Evolutionary conservation across 2,329 filamentous ascomycete genomes (phyloP), one percentile per base, ranked within the genome.

Genomic region (Kalmusia sp.): DNA sequence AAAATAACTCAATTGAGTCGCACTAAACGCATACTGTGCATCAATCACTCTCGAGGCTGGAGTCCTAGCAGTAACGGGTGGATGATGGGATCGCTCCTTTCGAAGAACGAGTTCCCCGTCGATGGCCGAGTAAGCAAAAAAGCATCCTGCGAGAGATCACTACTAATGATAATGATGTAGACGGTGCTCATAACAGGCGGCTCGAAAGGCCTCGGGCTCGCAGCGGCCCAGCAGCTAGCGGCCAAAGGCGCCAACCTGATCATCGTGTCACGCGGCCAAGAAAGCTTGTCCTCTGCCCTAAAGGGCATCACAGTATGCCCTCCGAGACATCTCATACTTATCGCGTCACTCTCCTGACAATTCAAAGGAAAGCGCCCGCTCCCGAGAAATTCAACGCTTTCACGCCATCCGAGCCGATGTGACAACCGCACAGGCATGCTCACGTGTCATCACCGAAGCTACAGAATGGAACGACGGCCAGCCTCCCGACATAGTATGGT

Each of bases 151-250:
- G 3, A 43, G 22, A n/a, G 7, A 41, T 39, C 14, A 21, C 4
- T 17, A 28, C 11, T 15, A 6, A 22, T 37, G 17, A 46, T 35
- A 40, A 38, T 48, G 24, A 37, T 31, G 22, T 31, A 59, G 51
- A 55, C 54, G 14, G 43, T 57, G 24, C 48, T 60, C 21, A 51
- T 60, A n/a, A 60, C 57, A 4, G 57, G 57, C 27, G 57, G 55
- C 12, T 60, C 57, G 12, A 58, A 55, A 38, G 57, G 57, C 27
- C 52, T 60, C 31, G 57, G 57, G 28, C 37, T 51, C 15, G 40
- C 45, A 35, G 49, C 49, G 22, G 57, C 51, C 19, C 40, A 43
- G n/a, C 51, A 60, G 33, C 57, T 60, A 22, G 54, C 57, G 7
- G 39, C 17, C 30, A 57, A 60, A 48, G 57, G 57, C 17, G 55